phyloP scores from a whole-genome alignment of 2,329 filamentous ascomycete species.

The Ceratocystis huliohia region DNA sequence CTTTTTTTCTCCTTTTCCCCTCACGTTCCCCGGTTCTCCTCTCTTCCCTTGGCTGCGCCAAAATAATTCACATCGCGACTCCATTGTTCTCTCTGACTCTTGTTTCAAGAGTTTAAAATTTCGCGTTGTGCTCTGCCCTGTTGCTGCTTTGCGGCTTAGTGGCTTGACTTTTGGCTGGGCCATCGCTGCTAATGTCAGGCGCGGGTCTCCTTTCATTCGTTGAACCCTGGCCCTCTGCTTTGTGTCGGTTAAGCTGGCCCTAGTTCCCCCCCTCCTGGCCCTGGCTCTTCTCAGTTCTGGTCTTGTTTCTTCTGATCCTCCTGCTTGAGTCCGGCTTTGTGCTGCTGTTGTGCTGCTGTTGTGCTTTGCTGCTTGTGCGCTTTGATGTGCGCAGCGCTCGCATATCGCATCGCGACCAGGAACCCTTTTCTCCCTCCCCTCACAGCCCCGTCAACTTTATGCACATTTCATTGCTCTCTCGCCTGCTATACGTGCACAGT shows the following conservation, averaged over 20 bases:
- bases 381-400: not conserved
- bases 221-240: slow-evolving; percentile 1
- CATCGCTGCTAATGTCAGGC: not conserved
- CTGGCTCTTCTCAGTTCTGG: not conserved
- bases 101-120: not conserved
- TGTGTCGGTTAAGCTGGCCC: not conserved
- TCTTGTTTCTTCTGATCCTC: slow-evolving; percentile 5
- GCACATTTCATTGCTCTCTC: not conserved
- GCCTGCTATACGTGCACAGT: not conserved
- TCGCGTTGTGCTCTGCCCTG: not conserved
- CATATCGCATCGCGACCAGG: slow-evolving; percentile 2
- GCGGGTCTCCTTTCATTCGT: not conserved
- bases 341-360: slow-evolving; percentile 3
- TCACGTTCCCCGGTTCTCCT: not conserved
- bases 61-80: not conserved
- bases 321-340: not conserved
- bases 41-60: not conserved
- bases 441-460: not conserved
- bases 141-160: not conserved
- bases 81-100: not conserved
- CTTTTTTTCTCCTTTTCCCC: not conserved
- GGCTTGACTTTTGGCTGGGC: not conserved
- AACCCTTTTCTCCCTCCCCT: not conserved
- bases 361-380: not conserved
- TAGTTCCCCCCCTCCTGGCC: not conserved